These are phyloP conservation scores for Coemansia sp. DNA, from an alignment of 192 early-diverging fungal genomes.

Conservation along the genomic window DNA sequence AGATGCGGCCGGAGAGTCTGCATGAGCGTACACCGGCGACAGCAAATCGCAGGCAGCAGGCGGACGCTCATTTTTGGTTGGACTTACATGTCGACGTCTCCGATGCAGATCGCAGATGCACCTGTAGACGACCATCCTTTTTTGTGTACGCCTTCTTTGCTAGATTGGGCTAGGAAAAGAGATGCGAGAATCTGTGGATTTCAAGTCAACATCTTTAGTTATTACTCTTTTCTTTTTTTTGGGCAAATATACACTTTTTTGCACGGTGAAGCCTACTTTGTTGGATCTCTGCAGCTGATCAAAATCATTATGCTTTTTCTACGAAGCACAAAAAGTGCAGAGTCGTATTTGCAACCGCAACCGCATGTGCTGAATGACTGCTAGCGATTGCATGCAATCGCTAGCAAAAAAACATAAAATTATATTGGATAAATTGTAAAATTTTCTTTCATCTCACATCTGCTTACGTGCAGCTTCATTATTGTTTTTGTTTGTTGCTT, in stretches of 20 bases:
- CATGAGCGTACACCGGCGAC: background rate
- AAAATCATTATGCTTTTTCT: too few species aligned
- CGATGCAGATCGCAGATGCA: constrained; percentile 8
- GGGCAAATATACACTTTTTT: too few species aligned
- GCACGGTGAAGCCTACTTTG: too few species aligned
- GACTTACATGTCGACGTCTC: background rate
- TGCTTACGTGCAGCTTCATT: too few species aligned
- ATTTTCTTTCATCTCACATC: background rate
- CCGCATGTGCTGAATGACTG: background rate
- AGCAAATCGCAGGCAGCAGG: background rate
- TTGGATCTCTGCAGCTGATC: too few species aligned
- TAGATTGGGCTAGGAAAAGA: background rate
- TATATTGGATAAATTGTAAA: background rate
- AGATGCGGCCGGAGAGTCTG: background rate
- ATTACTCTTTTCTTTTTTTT: too few species aligned
- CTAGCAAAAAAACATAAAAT: too few species aligned
- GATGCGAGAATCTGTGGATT: background rate
- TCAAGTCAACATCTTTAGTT: background rate
- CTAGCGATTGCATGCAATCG: background rate
- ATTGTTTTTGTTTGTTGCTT: background rate
- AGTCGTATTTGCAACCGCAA: background rate
- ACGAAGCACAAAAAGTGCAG: background rate
- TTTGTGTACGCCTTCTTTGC: background rate
- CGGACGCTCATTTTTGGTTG: background rate
- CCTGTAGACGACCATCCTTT: background rate